Base-by-base conservation (phyloP, 1,284 basidiomycete genomes). In the Leucoagaricus sp. region DNA sequence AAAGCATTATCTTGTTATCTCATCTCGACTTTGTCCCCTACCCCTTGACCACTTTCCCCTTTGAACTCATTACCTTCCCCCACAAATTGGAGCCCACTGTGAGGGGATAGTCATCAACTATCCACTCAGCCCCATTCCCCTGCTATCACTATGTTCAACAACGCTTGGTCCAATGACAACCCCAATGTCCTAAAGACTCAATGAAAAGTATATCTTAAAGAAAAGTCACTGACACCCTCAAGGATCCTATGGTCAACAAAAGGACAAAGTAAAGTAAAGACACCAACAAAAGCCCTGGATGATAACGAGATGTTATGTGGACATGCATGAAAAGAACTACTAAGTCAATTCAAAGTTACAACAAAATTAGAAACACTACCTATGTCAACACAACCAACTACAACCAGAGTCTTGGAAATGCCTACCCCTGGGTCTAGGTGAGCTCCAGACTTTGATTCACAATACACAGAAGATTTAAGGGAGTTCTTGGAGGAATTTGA, bases 401-500 rank as follows among this genome's bases (percentile, higher is more conserved):
- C 8, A 4, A 36, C 34, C n/a, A 36, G n/a, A n/a, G 8, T 36
- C 34, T 36, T 29, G 17, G 40, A n/a, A 10, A 54, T 54, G 33
- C 31, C 23, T 17, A 15, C 21, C 12, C 42, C 31, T 1, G 50
- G 38, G 3, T 28, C 12, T 19, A 19, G 7, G 1, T 21, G 29
- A 19, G 60, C 55, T 0, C 57, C 54, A 13, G n/a, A 23, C 2
- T 61, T 58, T 31, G 50, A 58, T 4, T 12, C 28, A 9, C 26
- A 36, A 9, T 25, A 48, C 12, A 49, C 51, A 8, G 44, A 56
- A 21, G 50, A 61, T 3, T 40, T 61, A 13, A 31, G 34, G 6
- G 19, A 52, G 3, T 60, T 60, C 41, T 55, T 60, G 8, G 41
- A 60, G 8, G 56, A 60, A 15, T 54, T 53, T 49, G 47, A 49